phyloP scores from a whole-genome alignment of 23 red algal genomes.

The Agarophyton chilense region DNA sequence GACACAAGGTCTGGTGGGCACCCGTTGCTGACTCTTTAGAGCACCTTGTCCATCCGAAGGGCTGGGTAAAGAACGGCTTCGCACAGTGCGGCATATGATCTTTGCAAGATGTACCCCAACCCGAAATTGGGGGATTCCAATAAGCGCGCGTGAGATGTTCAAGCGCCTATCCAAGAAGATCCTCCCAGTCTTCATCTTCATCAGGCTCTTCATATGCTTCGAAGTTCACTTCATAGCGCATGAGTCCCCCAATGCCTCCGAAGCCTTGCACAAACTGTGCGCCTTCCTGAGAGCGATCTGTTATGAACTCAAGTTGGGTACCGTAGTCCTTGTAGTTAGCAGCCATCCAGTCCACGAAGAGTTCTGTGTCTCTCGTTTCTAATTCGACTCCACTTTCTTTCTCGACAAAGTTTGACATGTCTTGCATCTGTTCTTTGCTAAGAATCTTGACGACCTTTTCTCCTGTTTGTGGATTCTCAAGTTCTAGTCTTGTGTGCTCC shows the following conservation, averaged over 20 bases:
- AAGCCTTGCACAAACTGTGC: conserved; percentile 98
- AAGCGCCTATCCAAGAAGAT: conserved; percentile 48
- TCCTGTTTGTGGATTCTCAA: conserved; percentile 90
- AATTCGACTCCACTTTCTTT: conserved; percentile 79
- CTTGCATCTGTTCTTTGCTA: conserved; percentile 75
- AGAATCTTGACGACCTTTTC: conserved; percentile 90
- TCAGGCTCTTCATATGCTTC: conserved; percentile 84
- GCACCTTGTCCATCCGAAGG: neutral
- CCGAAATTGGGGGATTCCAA: neutral
- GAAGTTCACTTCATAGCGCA: conserved; percentile 94
- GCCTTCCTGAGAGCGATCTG: conserved; percentile 91
- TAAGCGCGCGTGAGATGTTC: neutral
- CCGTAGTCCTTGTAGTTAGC: conserved; percentile 97
- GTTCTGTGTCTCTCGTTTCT: conserved; percentile 82
- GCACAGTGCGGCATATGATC: neutral
- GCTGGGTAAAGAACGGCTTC: neutral
- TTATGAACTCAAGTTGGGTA: conserved; percentile 91
- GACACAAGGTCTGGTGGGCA: neutral
- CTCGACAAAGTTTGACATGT: conserved; percentile 72
- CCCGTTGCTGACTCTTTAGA: neutral
- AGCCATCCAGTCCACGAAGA: conserved; percentile 96
- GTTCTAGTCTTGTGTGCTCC: conserved; percentile 82
- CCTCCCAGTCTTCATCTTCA: conserved; percentile 83
- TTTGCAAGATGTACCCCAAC: neutral
- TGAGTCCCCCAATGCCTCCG: conserved; percentile 95